A percentile compares a stretch with the other conserved stretches of the same genome.
These are phyloP conservation scores for Cryptococcus floricola DNA, from an alignment of 1,284 basidiomycete species.

Conservation along the genomic window DNA sequence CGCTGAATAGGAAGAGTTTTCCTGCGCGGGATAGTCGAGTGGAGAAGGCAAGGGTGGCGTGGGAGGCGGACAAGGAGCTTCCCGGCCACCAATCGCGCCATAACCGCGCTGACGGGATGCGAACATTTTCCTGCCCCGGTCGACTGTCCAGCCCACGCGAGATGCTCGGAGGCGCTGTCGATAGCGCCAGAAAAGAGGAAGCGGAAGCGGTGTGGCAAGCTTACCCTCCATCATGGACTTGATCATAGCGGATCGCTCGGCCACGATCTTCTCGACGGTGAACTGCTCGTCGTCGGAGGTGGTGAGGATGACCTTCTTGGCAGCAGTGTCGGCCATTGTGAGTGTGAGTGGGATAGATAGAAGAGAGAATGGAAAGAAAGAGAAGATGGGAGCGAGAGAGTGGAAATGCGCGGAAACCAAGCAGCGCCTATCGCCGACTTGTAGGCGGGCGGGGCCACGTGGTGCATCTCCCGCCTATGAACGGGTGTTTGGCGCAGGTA, in stretches of 20 bases:
- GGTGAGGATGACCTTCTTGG: constrained; percentile 36
- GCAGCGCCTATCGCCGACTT: background rate
- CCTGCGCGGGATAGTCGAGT: background rate
- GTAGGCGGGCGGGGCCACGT: too few species aligned
- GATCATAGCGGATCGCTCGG: constrained; percentile 91
- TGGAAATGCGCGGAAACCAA: background rate
- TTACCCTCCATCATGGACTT: constrained; percentile 99
- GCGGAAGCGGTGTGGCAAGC: constrained; percentile 16
- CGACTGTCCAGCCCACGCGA: too few species aligned
- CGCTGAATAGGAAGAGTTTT: background rate
- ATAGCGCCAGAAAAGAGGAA: background rate
- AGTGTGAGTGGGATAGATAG: background rate
- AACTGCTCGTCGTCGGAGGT: constrained; percentile 95
- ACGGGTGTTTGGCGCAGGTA: too few species aligned
- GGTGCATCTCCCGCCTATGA: too few species aligned
- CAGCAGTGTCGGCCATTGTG: constrained; percentile 17
- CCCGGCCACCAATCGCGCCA: too few species aligned
- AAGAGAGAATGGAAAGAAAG: background rate
- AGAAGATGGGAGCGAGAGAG: background rate
- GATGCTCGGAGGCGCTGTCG: background rate
- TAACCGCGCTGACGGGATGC: too few species aligned
- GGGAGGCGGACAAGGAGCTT: background rate
- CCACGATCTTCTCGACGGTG: constrained; percentile 88
- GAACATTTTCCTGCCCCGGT: too few species aligned
- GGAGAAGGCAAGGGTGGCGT: background rate